Conservation (phyloP, 768 basidiomycete genomes). For the Rhodosporidiobolus odoratus region DNA sequence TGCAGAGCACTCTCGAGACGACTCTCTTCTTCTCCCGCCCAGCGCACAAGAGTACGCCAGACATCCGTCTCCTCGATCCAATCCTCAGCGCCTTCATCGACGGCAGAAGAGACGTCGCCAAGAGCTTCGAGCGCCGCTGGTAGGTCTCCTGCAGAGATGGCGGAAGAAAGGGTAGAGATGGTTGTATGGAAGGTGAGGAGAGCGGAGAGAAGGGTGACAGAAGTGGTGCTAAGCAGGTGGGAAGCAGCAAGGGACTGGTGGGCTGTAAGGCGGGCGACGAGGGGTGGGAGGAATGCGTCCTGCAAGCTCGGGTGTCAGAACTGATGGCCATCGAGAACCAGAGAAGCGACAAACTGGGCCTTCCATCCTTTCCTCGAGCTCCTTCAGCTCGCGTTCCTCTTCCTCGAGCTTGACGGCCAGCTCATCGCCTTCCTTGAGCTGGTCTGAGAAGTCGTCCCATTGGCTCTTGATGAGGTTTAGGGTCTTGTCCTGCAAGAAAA, state of each 20-base stretch:
- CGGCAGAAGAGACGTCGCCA: not conserved
- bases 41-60: slow-evolving; percentile 23
- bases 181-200: slow-evolving; percentile 20
- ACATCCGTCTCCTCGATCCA: slow-evolving; percentile 30
- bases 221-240: slow-evolving; percentile 5
- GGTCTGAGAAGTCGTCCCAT: slow-evolving; percentile 10
- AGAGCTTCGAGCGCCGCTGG: slow-evolving; percentile 14
- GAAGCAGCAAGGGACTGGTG: slow-evolving; percentile 20
- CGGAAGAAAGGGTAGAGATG: slow-evolving; percentile 10
- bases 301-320: not conserved
- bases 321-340: not conserved
- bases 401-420: not conserved
- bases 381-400: slow-evolving; percentile 13
- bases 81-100: slow-evolving; percentile 18
- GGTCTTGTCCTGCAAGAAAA: slow-evolving; percentile 20
- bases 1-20: slow-evolving; percentile 22
- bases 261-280: slow-evolving; percentile 12
- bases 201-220: slow-evolving; percentile 14
- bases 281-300: slow-evolving; percentile 23
- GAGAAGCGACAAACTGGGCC: not conserved
- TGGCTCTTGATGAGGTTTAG: slow-evolving; percentile 7
- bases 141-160: slow-evolving; percentile 22
- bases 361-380: slow-evolving; percentile 12
- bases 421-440: slow-evolving; percentile 4
- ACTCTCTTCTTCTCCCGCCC: slow-evolving; percentile 22